Evolutionary conservation across 2,329 filamentous ascomycete genomes (phyloP), one percentile per base, ranked within the genome.

Genomic region (Salinomyces thailandicus): DNA sequence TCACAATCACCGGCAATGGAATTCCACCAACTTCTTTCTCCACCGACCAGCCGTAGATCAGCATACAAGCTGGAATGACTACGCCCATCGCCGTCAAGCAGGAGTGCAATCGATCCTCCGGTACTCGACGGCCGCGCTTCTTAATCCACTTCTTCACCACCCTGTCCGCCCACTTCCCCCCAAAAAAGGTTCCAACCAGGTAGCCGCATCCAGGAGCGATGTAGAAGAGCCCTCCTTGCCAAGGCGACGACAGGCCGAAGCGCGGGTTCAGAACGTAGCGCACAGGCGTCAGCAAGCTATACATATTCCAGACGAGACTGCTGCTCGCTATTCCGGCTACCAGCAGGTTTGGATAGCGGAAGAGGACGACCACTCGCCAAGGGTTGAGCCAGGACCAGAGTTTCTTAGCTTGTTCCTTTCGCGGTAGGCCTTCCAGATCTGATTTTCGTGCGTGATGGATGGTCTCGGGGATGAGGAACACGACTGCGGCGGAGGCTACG

Each of bases 221-320:
- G 53, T 84, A 86, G 59, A 86, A 83, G 2, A 85, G 66, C 0
- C 79, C 79, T 0, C 71, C 75, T 46, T 82, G 70, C 12, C 85
- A 68, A 0, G 81, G 80, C 0, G 71, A 68, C 0, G 73, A 72
- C 7, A 85, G 67, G 36, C 77, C 57, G 62, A 86, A 85, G 15
- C 81, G 75, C 0, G 81, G 81, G 49, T 85, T 85, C 9, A 86
- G 64, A 4, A 85, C 71, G 47, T 82, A 82, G 14, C 81, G 76
- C 37, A 85, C 81, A 2, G 48, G 48, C 8, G 49, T 54, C 13
- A 52, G 42, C 14, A 54, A 0, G 75, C 75, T 34, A 17, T 38
- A 37, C 64, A 85, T 83, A 57, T 86, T 85, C 78, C 79, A 85
- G 11, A 85, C 74, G 1, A 87, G 62, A 9, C 71, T 68, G 1